Evolutionary conservation across 805 yeast species (phyloP).

Genomic region (Cyberlindnera euphorbiae): DNA sequence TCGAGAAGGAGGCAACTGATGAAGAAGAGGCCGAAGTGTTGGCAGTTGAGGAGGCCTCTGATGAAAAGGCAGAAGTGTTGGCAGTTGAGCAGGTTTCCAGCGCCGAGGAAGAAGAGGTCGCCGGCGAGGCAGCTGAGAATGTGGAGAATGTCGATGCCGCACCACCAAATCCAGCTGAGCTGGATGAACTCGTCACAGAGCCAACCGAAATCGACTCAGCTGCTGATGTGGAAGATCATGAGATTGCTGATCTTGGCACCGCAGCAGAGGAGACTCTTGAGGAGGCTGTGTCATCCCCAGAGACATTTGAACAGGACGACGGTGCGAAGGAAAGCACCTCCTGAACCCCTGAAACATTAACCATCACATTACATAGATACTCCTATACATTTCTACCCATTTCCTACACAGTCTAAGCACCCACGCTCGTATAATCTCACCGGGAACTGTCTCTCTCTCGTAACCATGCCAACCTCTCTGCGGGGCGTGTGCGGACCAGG

Average conservation of each 20-base stretch:
- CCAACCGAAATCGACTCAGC: background rate
- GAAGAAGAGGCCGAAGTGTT: background rate
- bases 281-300: constrained; percentile 1
- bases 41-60: background rate
- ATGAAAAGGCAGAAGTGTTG: background rate
- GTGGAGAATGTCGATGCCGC: no score
- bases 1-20: background rate
- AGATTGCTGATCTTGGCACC: no score
- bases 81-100: no score
- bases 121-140: background rate
- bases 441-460: no score
- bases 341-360: background rate
- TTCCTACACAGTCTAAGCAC: background rate
- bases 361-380: background rate
- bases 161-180: background rate
- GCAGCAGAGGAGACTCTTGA: background rate
- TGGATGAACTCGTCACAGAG: background rate
- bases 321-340: background rate
- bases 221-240: no score
- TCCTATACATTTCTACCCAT: background rate
- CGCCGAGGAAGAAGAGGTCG: background rate
- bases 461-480: no score
- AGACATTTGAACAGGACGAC: background rate
- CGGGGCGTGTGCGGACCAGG: no score
- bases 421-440: no score